Evolutionary conservation across 352 stramenopile species (phyloP).

Genomic region (Phytophthora cajani): DNA sequence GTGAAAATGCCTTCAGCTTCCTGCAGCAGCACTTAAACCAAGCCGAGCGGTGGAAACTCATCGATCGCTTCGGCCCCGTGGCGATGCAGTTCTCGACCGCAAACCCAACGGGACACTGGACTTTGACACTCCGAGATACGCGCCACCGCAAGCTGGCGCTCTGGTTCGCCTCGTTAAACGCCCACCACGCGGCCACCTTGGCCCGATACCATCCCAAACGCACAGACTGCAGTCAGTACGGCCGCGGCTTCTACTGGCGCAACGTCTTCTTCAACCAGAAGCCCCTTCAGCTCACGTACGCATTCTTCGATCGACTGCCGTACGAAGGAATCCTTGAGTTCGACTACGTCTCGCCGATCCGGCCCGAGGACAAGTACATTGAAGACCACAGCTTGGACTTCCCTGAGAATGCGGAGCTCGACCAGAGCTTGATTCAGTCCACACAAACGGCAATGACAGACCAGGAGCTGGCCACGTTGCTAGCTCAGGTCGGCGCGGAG

Average conservation of each 20-base stretch:
- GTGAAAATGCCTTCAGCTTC: slow-evolving; percentile 56
- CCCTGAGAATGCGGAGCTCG: slow-evolving; percentile 15
- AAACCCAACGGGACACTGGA: slow-evolving; percentile 71
- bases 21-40: slow-evolving; percentile 50
- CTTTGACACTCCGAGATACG: slow-evolving; percentile 55
- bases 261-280: slow-evolving; percentile 74
- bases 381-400: slow-evolving; percentile 24
- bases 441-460: slow-evolving; percentile 39
- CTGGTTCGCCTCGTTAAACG: slow-evolving; percentile 75
- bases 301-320: slow-evolving; percentile 69
- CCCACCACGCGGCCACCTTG: slow-evolving; percentile 36
- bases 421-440: slow-evolving; percentile 15
- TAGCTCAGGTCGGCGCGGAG: slow-evolving; percentile 64
- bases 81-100: slow-evolving; percentile 66
- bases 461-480: slow-evolving; percentile 42
- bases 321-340: slow-evolving; percentile 66
- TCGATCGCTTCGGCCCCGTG: slow-evolving; percentile 52
- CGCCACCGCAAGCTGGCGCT: slow-evolving; percentile 69
- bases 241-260: slow-evolving; percentile 64
- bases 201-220: slow-evolving; percentile 49
- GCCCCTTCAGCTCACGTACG: slow-evolving; percentile 52
- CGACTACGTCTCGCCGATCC: slow-evolving; percentile 66
- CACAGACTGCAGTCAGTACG: slow-evolving; percentile 68
- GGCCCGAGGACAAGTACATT: slow-evolving; percentile 56
- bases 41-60: slow-evolving; percentile 59